Evolutionary conservation across 2,329 filamentous ascomycete species (phyloP), one percentile per base, ranked within the genome.

Genomic region (Trichocomaceae sp.): DNA sequence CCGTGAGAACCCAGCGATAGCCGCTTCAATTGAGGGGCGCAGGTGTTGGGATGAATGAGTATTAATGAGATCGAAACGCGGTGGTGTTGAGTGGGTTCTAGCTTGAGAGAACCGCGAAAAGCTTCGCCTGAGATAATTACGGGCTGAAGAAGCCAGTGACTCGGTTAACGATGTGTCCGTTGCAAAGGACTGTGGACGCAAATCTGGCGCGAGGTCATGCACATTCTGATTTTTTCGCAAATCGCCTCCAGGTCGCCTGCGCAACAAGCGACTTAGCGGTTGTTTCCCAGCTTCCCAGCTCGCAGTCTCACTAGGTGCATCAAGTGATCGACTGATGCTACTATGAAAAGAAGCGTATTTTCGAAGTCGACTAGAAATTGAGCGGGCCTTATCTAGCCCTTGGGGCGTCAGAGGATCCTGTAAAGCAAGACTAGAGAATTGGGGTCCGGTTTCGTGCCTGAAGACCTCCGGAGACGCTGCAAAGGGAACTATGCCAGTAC

Each of bases 1-100:
- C 54, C 88, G 85, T 2, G 91, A 89, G 52, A 99, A 82, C 62
- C 88, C 88, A 57, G 91, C 85, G 1, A 95, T 89, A 63, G 95
- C 90, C 2, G 82, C 86, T 69, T 97, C 90, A 62, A 97, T 96
- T 0, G 91, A 96, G 1, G 80, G 79, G 45, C 81, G 73, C 17
- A 83, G 58, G 51, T 80, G 77, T 57, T 81, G 78, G 2, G 80
- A 81, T 2, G 80, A 81, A 59, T 79, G 77, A 1, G 78, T 80
- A 47, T 76, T 69, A 44, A 75, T 70, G 50, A 75, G 63, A 12
- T 73, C 76, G 41, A 72, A 69, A n/a, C 63, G 63, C n/a, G 52
- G 50, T 39, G 50, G 47, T 22, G 60, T 35, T 59, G 61, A 47
- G 63, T 41, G 48, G 19, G 50, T 55, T 17, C 51, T 50, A 15